Conservation (phyloP, 2,329 filamentous ascomycete species). For the Claviceps monticola region DNA sequence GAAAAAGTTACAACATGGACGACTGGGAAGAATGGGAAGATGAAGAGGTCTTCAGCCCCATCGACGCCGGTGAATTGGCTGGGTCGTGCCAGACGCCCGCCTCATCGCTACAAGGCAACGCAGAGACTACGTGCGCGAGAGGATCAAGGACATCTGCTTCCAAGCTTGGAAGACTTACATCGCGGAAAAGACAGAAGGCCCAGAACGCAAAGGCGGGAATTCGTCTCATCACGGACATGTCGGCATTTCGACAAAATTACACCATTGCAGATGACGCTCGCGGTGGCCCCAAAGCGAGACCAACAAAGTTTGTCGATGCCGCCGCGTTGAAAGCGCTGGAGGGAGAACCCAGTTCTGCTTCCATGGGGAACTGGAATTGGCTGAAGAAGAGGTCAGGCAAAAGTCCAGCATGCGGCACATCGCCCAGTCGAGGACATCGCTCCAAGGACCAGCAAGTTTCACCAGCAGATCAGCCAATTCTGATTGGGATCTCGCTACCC, state of each 20-base stretch:
- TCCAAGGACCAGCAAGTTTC: slow-evolving; percentile 38
- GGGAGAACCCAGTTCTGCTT: slow-evolving; percentile 37
- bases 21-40: slow-evolving; percentile 44
- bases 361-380: slow-evolving; percentile 45
- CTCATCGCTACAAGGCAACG: slow-evolving; percentile 8
- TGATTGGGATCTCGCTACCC: slow-evolving; percentile 56
- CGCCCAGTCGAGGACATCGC: slow-evolving; percentile 14
- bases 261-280: slow-evolving; percentile 20
- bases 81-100: slow-evolving; percentile 5
- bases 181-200: slow-evolving; percentile 45
- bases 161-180: slow-evolving; percentile 36
- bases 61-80: slow-evolving; percentile 24
- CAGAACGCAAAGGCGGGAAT: slow-evolving; percentile 50
- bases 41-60: slow-evolving; percentile 28
- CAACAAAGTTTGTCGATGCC: slow-evolving; percentile 41
- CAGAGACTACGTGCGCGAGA: slow-evolving; percentile 10
- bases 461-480: slow-evolving; percentile 55
- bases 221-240: slow-evolving; percentile 56
- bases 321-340: slow-evolving; percentile 46
- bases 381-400: slow-evolving; percentile 27
- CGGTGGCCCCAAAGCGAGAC: slow-evolving; percentile 17
- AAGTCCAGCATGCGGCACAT: slow-evolving; percentile 14
- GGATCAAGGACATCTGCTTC: slow-evolving; percentile 24
- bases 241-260: slow-evolving; percentile 32
- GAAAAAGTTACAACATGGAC: slow-evolving; percentile 14